phyloP scores from a whole-genome alignment of 2,329 filamentous ascomycete genomes.

The Stagonosporopsis chrysanthemi region DNA sequence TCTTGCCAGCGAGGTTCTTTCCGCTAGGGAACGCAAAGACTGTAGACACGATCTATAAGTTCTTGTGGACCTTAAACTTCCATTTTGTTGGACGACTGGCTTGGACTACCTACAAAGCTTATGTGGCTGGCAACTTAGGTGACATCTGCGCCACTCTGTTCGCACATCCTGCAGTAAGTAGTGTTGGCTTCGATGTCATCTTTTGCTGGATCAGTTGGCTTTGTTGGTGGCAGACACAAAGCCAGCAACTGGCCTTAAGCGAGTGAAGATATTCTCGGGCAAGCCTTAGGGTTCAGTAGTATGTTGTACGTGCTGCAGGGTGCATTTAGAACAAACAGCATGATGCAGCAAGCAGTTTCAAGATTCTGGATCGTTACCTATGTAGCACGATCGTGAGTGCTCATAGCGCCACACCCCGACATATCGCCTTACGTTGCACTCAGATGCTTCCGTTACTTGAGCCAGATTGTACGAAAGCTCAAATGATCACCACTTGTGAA shows the following conservation, averaged over 20 bases:
- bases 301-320: no score
- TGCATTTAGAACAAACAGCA: no score
- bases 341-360: no score
- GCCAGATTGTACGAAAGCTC: not conserved
- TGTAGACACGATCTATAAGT: conserved; percentile 32
- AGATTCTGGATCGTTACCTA: no score
- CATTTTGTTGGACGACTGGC: conserved; percentile 24
- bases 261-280: not conserved
- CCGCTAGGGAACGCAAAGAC: conserved; percentile 27
- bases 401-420: not conserved
- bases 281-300: no score
- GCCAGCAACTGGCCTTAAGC: no score
- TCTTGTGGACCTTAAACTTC: conserved; percentile 33
- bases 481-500: not conserved
- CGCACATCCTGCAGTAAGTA: conserved; percentile 47
- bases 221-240: conserved; percentile 37
- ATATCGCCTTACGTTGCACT: not conserved
- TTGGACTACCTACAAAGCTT: conserved; percentile 23
- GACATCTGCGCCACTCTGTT: conserved; percentile 35
- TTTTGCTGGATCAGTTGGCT: conserved; percentile 49
- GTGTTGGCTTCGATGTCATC: conserved; percentile 46
- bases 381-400: not conserved
- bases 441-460: not conserved
- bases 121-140: conserved; percentile 27
- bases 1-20: conserved; percentile 33